A percentile compares a stretch with the other conserved stretches of the same genome.
Conservation (phyloP, 352 stramenopile genomes). For the Globisporangium ultimum region DNA sequence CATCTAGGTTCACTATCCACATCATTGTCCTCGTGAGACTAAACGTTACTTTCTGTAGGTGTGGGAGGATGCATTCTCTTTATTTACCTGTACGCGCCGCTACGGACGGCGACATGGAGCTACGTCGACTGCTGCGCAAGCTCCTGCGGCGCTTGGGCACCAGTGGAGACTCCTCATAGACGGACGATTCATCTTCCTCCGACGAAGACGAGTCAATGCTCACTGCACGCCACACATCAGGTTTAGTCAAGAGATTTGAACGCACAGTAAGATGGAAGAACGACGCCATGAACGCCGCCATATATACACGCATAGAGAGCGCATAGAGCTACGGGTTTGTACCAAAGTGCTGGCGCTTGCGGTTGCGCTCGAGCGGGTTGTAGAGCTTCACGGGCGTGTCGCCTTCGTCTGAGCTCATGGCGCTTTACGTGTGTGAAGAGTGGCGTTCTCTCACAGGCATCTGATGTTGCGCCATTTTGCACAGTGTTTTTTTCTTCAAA, state of each 20-base stretch:
- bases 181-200: slow-evolving; percentile 19
- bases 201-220: slow-evolving; percentile 30
- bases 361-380: slow-evolving; percentile 60
- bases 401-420: slow-evolving; percentile 54
- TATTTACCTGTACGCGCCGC: slow-evolving; percentile 15
- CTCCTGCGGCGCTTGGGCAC: slow-evolving; percentile 16
- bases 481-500: neutral
- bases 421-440: neutral
- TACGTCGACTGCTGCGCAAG: slow-evolving; percentile 7
- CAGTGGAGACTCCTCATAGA: slow-evolving; percentile 18
- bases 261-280: neutral
- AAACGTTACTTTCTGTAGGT: no score
- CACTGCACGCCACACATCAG: slow-evolving; percentile 19
- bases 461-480: neutral
- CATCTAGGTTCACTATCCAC: slow-evolving; percentile 18
- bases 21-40: neutral
- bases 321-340: neutral
- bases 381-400: slow-evolving; percentile 66
- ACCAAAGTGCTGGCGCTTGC: slow-evolving; percentile 67
- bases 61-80: no score
- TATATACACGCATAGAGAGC: neutral
- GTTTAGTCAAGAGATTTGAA: no score
- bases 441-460: neutral
- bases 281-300: no score
- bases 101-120: slow-evolving; percentile 12